These are phyloP conservation scores for Globisporangium lucens DNA, from an alignment of 352 stramenopile genomes.

Conservation along the genomic window DNA sequence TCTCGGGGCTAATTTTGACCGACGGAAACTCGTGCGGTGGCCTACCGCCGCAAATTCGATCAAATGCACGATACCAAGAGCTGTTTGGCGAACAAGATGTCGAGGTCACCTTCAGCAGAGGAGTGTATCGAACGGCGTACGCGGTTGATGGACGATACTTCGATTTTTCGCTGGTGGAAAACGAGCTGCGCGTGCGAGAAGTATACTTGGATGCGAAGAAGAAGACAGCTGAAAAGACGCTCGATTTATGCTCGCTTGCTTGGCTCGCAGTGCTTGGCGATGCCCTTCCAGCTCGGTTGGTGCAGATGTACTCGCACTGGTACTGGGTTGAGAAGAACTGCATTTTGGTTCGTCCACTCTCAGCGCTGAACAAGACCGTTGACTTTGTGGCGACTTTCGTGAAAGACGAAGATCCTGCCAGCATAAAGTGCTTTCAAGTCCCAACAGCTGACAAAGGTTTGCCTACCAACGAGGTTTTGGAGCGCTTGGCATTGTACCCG, in stretches of 20 bases:
- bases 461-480: slow-evolving; percentile 14
- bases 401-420: background rate
- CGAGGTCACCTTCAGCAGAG: slow-evolving; percentile 32
- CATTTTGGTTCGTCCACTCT: slow-evolving; percentile 37
- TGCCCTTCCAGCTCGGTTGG: slow-evolving; percentile 26
- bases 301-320: slow-evolving; percentile 41
- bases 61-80: slow-evolving; percentile 25
- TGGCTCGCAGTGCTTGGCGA: background rate
- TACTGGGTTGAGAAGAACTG: slow-evolving; percentile 39
- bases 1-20: slow-evolving; percentile 35
- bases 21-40: slow-evolving; percentile 38
- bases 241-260: slow-evolving; percentile 29
- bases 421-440: slow-evolving; percentile 30
- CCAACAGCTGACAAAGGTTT: slow-evolving; percentile 24
- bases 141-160: slow-evolving; percentile 26
- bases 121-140: slow-evolving; percentile 27
- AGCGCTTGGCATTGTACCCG: background rate
- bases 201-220: slow-evolving; percentile 6
- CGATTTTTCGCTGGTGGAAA: slow-evolving; percentile 27
- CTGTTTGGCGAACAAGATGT: slow-evolving; percentile 48
- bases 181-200: slow-evolving; percentile 34
- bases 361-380: slow-evolving; percentile 10
- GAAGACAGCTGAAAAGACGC: slow-evolving; percentile 7
- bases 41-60: slow-evolving; percentile 31
- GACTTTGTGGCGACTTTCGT: slow-evolving; percentile 3